A percentile compares a stretch with the other conserved stretches of the same genome.
These are phyloP conservation scores for Plasmodium falciparum DNA, from an alignment of 169 alveolate species.

Conservation along the genomic window DNA sequence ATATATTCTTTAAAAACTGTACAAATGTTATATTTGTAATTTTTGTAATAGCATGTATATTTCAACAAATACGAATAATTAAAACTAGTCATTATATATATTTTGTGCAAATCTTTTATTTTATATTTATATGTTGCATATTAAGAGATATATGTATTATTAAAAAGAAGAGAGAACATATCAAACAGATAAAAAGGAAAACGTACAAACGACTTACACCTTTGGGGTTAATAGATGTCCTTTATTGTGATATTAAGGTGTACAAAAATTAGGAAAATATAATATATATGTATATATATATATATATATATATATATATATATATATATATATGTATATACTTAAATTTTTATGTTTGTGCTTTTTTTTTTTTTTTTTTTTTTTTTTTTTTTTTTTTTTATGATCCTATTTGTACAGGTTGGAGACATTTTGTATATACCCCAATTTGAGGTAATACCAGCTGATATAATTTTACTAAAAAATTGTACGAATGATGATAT, in stretches of 20 bases:
- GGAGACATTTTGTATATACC: slow-evolving; percentile 40
- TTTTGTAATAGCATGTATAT: slow-evolving; percentile 14
- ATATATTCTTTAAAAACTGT: slow-evolving; percentile 2
- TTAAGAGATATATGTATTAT: slow-evolving; percentile 18
- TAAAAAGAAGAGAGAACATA: background rate
- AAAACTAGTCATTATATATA: slow-evolving; percentile 17
- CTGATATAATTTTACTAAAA: slow-evolving; percentile 37
- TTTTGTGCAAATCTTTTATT: slow-evolving; percentile 9
- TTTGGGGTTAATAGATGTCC: slow-evolving; percentile 29
- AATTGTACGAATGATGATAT: slow-evolving; percentile 2
- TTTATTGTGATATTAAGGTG: slow-evolving; percentile 16
- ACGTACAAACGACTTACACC: slow-evolving; percentile 29
- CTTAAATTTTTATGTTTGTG: background rate
- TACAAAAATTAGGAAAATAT: background rate
- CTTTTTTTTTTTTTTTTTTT: background rate
- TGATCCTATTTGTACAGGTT: background rate
- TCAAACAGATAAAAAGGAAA: background rate
- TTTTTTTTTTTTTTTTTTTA: background rate
- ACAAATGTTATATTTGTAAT: slow-evolving; percentile 6
- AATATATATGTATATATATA: background rate
- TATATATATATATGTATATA: background rate
- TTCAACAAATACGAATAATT: slow-evolving; percentile 17
- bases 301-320: slow-evolving; percentile 2
- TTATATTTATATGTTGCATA: slow-evolving; percentile 9
- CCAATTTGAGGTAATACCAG: slow-evolving; percentile 43